Evolutionary conservation across 371 early-diverging fungal genomes (phyloP).

Genomic region (Smittium mucronatum): DNA sequence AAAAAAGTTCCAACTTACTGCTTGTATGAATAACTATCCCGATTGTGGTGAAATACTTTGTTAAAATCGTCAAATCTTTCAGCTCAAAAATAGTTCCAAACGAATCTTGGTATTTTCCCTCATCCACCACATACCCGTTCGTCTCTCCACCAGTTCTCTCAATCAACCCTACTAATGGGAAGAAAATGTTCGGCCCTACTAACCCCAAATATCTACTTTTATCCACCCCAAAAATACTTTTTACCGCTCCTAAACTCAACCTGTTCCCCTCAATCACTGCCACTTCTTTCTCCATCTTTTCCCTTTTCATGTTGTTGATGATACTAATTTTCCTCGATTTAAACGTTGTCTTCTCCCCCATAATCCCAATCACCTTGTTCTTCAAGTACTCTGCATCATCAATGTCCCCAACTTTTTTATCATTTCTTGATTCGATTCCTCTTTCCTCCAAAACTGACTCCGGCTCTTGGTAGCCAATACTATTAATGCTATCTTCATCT

Average conservation of each 20-base stretch:
- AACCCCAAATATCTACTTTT: neutral
- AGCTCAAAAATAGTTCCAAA: neutral
- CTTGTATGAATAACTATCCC: conserved; percentile 6
- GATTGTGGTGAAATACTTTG: neutral
- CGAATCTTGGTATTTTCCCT: neutral
- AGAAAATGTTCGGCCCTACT: neutral
- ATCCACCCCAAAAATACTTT: neutral
- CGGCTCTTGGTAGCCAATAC: no score
- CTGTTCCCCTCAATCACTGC: neutral
- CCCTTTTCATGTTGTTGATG: neutral
- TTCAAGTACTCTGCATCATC: neutral
- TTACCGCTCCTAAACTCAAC: neutral
- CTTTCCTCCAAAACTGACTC: neutral
- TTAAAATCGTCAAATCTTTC: neutral
- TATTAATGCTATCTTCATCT: no score
- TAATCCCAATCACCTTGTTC: neutral
- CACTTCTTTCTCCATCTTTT: no score
- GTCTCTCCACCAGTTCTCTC: neutral
- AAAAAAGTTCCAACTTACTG: neutral
- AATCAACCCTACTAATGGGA: conserved; percentile 4
- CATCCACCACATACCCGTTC: neutral
- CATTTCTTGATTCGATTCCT: neutral
- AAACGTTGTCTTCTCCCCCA: neutral
- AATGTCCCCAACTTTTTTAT: neutral
- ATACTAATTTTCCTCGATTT: conserved; percentile 1